Base-by-base conservation (phyloP, 371 early-diverging fungal species). In the Mortierella sp. region DNA sequence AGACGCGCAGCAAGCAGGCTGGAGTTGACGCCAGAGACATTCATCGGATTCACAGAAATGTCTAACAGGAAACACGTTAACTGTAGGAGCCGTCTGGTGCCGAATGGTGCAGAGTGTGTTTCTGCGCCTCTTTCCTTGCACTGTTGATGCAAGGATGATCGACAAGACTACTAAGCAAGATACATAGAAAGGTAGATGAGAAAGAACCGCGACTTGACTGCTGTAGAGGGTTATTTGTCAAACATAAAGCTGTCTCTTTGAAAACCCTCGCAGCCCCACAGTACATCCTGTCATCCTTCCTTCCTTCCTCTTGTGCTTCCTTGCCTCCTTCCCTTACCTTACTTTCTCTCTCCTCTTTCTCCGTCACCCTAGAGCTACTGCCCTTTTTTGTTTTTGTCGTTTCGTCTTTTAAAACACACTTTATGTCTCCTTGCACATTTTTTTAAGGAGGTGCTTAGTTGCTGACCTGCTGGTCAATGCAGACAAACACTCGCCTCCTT, bases 191-290 rank as follows among this genome's bases (percentile, higher is more conserved):
- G 3, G n/a, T 16, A 60, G 32, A 32, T 29, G 32, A 63, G 35
- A 63, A 63, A 35, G 18, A 32, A 51, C 48, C 12, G 8, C 48
- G 14, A 51, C 5, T 18, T 6, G 63, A 35, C 60, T 29, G 14
- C 14, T 14, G 35, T 18, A 16, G 14, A 4, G 18, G 12, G 18
- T 12, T 63, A 18, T 16, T 63, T 63, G 35, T 63, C 35, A 35
- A 63, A 63, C 63, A 35, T 32, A 18, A 18, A 4, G 18, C 21
- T 5, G 38, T 63, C 63, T 63, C 63, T 35, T 63, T 14, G 63
- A 63, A 60, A 35, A 63, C 63, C 63, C 63, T 63, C 8, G 38
- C 63, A 63, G 63, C 21, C 63, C 63, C 35, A 63, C 35, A 60
- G 4, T 14, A 14, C 60, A 35, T 12, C 63, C 32, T 27, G 27